These are phyloP conservation scores for Penicillium sp. DNA, from an alignment of 2,329 filamentous ascomycete genomes.

Conservation along the genomic window DNA sequence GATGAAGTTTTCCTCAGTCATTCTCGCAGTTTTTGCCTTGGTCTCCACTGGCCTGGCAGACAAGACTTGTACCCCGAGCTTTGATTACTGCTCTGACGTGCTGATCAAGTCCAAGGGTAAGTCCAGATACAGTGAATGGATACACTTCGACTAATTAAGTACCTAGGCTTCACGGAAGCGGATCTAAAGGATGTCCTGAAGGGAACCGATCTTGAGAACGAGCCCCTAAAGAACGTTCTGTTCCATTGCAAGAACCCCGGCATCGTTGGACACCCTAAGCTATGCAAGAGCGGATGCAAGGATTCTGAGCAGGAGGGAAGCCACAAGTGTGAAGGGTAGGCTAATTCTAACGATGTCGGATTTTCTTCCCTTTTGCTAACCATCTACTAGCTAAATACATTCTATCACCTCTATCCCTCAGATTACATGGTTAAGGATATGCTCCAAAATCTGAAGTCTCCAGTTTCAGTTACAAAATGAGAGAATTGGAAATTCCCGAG, in stretches of 20 bases:
- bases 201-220: conserved; percentile 25
- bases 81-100: conserved; percentile 32
- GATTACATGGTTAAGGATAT: too few relatives aligned
- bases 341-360: not conserved
- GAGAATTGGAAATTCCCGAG: not conserved
- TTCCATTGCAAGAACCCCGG: conserved; percentile 37
- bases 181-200: conserved; percentile 28
- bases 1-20: conserved; percentile 26
- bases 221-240: conserved; percentile 28
- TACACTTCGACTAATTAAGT: not conserved
- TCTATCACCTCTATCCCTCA: too few relatives aligned
- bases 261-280: conserved; percentile 30
- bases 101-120: conserved; percentile 30
- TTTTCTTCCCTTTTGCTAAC: not conserved
- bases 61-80: conserved; percentile 34
- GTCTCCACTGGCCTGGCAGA: conserved; percentile 21
- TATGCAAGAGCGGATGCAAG: conserved; percentile 29
- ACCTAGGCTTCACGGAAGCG: conserved; percentile 27
- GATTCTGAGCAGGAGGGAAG: conserved; percentile 28
- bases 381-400: not conserved
- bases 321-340: conserved; percentile 22
- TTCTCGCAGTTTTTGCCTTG: conserved; percentile 19
- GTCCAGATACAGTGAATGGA: not conserved
- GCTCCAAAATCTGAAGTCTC: too few relatives aligned
- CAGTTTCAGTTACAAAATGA: not conserved